Conservation (phyloP, 208 protist species). For the Acanthamoeba castellanii region DNA sequence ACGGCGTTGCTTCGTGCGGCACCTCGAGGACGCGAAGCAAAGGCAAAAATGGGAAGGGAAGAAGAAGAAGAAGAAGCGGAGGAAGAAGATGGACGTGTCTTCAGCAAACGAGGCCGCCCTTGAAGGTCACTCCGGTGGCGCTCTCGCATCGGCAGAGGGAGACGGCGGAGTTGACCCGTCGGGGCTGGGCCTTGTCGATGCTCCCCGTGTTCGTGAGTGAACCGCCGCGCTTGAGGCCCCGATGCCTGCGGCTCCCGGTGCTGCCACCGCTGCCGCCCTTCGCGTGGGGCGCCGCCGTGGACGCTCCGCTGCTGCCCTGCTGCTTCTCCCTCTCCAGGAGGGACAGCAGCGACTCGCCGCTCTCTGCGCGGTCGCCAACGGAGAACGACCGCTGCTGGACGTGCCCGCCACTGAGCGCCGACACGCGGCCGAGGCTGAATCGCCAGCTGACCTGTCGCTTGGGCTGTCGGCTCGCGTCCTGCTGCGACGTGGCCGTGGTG, state of each 20-base stretch:
- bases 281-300: not conserved
- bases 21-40: too few relatives aligned
- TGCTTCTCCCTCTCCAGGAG: not conserved
- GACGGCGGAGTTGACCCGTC: conserved; percentile 1
- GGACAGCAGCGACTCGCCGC: conserved; percentile 22
- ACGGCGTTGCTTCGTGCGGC: too few relatives aligned
- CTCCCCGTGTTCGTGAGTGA: not conserved
- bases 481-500: not conserved
- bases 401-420: not conserved
- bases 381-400: conserved; percentile 10
- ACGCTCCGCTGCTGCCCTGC: not conserved
- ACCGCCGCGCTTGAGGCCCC: not conserved
- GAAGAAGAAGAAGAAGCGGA: not conserved
- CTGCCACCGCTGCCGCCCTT: not conserved
- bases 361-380: not conserved
- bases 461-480: not conserved
- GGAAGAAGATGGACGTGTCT: too few relatives aligned
- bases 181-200: not conserved
- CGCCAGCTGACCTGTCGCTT: conserved; percentile 52
- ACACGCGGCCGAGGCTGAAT: not conserved
- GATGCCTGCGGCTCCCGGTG: not conserved
- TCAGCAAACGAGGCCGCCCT: conserved; percentile 29
- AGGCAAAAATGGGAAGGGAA: too few relatives aligned
- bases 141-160: conserved; percentile 32
- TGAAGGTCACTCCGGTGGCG: conserved; percentile 14